A percentile compares a stretch with the other conserved stretches of the same genome.
Conservation (phyloP, 179 eudicot genomes). For the Heliamphora ciliata region DNA sequence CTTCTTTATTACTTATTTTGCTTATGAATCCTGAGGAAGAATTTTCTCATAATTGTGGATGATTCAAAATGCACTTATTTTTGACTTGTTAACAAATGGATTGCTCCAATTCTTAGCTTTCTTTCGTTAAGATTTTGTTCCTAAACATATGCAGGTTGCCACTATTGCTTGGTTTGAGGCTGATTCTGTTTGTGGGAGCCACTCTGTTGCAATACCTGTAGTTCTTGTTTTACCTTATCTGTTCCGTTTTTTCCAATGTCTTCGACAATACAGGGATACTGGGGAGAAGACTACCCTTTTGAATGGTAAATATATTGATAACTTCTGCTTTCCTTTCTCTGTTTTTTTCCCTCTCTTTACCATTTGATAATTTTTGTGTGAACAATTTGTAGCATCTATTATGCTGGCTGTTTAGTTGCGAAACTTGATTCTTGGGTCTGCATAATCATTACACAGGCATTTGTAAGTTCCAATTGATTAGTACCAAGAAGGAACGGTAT, state of each 20-base stretch:
- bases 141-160: slow-evolving; percentile 57
- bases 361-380: background rate
- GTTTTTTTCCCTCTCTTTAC: background rate
- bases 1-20: background rate
- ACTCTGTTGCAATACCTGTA: slow-evolving; percentile 78
- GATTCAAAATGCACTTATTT: background rate
- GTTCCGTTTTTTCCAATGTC: slow-evolving; percentile 90
- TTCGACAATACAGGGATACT: slow-evolving; percentile 89
- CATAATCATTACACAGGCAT: background rate
- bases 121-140: background rate
- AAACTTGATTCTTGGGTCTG: background rate
- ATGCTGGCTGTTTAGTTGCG: background rate
- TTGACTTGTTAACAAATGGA: background rate
- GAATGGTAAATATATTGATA: slow-evolving; percentile 50
- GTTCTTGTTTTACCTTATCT: slow-evolving; percentile 91
- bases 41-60: background rate
- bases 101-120: background rate
- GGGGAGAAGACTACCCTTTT: slow-evolving; percentile 72
- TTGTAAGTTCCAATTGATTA: too few species aligned
- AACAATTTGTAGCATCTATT: background rate
- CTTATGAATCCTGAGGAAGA: background rate
- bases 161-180: slow-evolving; percentile 99
- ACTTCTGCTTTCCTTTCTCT: slow-evolving; percentile 5
- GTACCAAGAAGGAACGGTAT: too few species aligned
- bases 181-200: slow-evolving; percentile 98